Percentiles rank a stretch among this genome's conserved stretches.
Evolutionary conservation across 345 rosid genomes (phyloP).

Genomic region (Psidium friedrichsthalianum): DNA sequence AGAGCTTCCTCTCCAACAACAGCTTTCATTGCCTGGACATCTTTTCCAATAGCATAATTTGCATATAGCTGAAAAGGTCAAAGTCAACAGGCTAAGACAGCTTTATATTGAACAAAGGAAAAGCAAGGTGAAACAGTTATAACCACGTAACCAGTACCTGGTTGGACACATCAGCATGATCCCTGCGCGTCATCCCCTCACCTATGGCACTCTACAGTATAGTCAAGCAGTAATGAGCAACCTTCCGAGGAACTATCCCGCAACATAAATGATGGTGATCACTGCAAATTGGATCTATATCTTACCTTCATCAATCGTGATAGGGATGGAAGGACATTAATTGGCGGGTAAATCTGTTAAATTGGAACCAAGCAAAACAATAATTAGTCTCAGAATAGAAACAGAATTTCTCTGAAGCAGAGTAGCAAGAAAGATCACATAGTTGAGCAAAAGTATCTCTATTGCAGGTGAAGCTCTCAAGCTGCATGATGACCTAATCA

Average conservation of each 20-base stretch:
- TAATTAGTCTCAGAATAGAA: background rate
- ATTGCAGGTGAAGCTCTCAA: background rate
- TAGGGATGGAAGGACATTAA: constrained; percentile 93
- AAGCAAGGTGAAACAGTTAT: background rate
- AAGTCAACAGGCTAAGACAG: background rate
- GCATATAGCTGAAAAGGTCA: constrained; percentile 65
- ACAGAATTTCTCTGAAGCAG: background rate
- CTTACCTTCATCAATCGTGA: constrained; percentile 97
- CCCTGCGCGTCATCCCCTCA: constrained; percentile 92
- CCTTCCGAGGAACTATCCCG: background rate
- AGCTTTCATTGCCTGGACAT: constrained; percentile 98
- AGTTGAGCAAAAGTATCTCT: background rate
- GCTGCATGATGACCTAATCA: background rate
- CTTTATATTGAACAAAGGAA: background rate
- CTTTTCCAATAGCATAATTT: constrained; percentile 93
- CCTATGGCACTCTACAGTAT: constrained; percentile 90
- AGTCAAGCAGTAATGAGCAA: background rate
- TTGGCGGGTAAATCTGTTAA: constrained; percentile 91
- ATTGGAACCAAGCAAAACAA: background rate
- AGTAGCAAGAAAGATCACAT: background rate
- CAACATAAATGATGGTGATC: background rate
- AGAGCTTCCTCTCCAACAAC: constrained; percentile 99
- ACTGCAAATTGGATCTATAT: background rate
- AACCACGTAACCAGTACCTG: constrained; percentile 28
- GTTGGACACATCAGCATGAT: constrained; percentile 90